Conservation (phyloP, 1,139 yeast genomes). For the Magnusiomyces magnusii region DNA sequence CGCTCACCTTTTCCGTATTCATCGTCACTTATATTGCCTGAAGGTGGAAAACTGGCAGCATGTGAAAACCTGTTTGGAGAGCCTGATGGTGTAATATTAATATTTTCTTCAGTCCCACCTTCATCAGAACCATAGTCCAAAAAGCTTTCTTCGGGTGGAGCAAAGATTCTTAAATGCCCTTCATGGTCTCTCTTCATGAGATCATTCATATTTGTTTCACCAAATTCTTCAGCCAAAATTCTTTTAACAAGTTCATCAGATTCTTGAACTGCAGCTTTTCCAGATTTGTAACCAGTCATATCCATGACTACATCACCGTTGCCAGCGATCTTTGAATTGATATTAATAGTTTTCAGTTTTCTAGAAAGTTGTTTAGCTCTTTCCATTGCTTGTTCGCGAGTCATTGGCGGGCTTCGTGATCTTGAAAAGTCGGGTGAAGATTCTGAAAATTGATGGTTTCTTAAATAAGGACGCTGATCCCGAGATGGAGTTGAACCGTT, state of each 20-base stretch:
- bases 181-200: constrained; percentile 55
- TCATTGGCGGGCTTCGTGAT: constrained; percentile 19
- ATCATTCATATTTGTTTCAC: constrained; percentile 51
- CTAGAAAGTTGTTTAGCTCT: constrained; percentile 63
- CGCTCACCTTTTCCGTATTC: constrained; percentile 7
- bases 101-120: background rate
- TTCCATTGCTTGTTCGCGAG: constrained; percentile 46
- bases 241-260: constrained; percentile 57
- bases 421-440: background rate
- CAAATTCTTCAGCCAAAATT: constrained; percentile 63
- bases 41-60: constrained; percentile 3
- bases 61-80: background rate
- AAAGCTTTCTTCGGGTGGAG: background rate
- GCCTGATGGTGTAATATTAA: background rate
- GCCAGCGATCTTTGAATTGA: constrained; percentile 65
- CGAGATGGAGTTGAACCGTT: too few relatives aligned
- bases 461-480: background rate
- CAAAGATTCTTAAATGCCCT: constrained; percentile 64
- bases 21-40: background rate
- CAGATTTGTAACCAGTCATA: constrained; percentile 95
- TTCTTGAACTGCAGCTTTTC: constrained; percentile 45
- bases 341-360: constrained; percentile 59
- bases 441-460: background rate
- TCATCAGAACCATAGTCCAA: background rate
- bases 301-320: constrained; percentile 90